These are phyloP conservation scores for Neodidymelliopsis sp. DNA, from an alignment of 2,329 filamentous ascomycete species.

Conservation along the genomic window DNA sequence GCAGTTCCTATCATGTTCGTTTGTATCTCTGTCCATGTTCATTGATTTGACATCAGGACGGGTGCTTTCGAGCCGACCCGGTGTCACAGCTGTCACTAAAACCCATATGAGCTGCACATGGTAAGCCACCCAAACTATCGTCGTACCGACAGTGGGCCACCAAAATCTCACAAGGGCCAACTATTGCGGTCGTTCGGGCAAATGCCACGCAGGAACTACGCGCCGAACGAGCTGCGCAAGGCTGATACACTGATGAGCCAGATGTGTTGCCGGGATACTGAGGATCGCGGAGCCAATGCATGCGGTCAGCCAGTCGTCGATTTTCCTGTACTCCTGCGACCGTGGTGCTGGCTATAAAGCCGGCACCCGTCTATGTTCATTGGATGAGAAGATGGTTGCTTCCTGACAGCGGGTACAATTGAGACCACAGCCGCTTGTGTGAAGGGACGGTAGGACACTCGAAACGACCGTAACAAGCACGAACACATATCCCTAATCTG, in stretches of 20 bases:
- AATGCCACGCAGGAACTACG: conserved; percentile 36
- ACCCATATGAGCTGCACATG: conserved; percentile 42
- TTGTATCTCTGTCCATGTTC: conserved; percentile 17
- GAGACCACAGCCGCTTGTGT: neutral
- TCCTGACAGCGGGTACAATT: conserved; percentile 3
- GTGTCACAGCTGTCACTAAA: conserved; percentile 43
- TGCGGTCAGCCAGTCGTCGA: conserved; percentile 5
- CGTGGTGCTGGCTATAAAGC: neutral
- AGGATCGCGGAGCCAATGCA: conserved; percentile 5
- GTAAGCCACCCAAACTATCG: conserved; percentile 29
- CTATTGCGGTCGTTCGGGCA: conserved; percentile 7
- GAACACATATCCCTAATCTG: neutral
- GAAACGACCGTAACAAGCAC: neutral
- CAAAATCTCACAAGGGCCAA: conserved; percentile 5
- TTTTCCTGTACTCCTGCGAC: conserved; percentile 3
- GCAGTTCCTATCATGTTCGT: neutral
- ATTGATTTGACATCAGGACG: conserved; percentile 26
- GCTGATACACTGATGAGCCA: conserved; percentile 20
- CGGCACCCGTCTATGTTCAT: conserved; percentile 2
- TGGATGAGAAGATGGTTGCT: conserved; percentile 1
- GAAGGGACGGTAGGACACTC: neutral
- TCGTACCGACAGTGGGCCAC: conserved; percentile 24
- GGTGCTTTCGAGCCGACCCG: conserved; percentile 37
- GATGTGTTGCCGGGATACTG: conserved; percentile 16
- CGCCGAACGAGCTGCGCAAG: conserved; percentile 32